Base-by-base conservation (phyloP, 257 asterid genomes). In the Solanum pennellii region DNA sequence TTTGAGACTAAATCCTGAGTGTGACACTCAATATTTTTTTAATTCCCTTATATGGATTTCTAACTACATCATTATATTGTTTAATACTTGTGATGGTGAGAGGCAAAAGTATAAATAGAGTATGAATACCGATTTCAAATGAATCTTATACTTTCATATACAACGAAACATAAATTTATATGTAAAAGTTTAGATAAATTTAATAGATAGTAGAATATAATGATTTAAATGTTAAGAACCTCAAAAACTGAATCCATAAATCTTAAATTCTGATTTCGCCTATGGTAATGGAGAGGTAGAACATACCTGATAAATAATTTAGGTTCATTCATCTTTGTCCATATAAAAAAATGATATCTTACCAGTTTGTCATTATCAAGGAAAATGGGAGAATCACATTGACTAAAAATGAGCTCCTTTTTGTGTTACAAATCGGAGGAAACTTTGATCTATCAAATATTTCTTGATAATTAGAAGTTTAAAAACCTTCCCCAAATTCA, bases 291-390 rank as follows among this genome's bases (percentile, higher is more conserved):
- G 20, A 66, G 35, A 25, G 33, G 20, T 66, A 66, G 73, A 2
- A 27, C 3, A 7, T 66, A 27, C 73, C 35, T 66, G 27, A 66
- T 66, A 66, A 66, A 66, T 65, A 66, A 66, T 25, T 66, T 66
- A 2, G 73, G 35, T 6, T 12, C 73, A 66, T 5, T 2, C 2
- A 66, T 25, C 25, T 5, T 33, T 33, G 35, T 33, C 2, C 3
- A 33, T 11, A 73, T 33, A 9, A 18, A 29, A 73, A 18, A 29
- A 42, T 4, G 29, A 3, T 31, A 7, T 2, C 15, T 68, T 83
- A 93, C 95, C 87, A 79, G 23, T 82, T 6, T 90, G 16, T 88
- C 90, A 9, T 62, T 90, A 23, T 87, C 84, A 29, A 93, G 86
- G 23, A 93, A 86, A 74, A 90, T 77, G 1, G 76, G 83, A 4